Evolutionary conservation across 441 rosid species (phyloP).

Genomic region (Theobroma grandiflorum): DNA sequence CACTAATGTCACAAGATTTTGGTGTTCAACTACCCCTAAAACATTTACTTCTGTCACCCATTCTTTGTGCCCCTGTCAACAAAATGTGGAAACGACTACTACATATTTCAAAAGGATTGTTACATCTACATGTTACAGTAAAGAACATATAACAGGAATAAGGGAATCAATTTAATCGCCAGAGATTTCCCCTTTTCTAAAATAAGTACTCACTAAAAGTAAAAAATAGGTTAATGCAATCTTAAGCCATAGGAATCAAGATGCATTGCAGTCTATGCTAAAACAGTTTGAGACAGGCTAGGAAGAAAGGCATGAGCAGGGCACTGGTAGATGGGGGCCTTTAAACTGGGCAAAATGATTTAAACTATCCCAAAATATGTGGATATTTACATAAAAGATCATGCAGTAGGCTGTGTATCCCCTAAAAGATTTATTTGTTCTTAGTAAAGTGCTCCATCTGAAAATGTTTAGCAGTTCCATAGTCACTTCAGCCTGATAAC

Average conservation of each 20-base stretch:
- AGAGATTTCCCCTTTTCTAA: background rate
- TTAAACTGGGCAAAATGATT: background rate
- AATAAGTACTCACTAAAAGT: background rate
- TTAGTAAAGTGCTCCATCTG: too few species aligned
- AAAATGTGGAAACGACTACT: constrained; percentile 6
- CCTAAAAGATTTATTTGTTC: too few species aligned
- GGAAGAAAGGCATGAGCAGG: background rate
- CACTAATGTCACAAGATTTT: constrained; percentile 69
- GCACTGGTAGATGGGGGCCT: background rate
- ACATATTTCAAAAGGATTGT: background rate
- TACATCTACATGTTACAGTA: background rate
- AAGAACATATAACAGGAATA: background rate
- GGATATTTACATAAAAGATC: too few species aligned
- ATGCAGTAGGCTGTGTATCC: too few species aligned
- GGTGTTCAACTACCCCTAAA: constrained; percentile 77
- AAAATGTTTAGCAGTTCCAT: too few species aligned
- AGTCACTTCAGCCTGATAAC: too few species aligned
- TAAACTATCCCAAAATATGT: background rate
- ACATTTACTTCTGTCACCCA: constrained; percentile 84
- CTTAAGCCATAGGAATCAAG: constrained; percentile 3
- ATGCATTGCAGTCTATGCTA: background rate
- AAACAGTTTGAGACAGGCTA: constrained; percentile 4
- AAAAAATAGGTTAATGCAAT: background rate
- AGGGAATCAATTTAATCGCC: background rate
- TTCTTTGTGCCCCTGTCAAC: constrained; percentile 71